Evolutionary conservation across 345 rosid genomes (phyloP), one percentile per base, ranked within the genome.

Genomic region (Raphanus sativus): DNA sequence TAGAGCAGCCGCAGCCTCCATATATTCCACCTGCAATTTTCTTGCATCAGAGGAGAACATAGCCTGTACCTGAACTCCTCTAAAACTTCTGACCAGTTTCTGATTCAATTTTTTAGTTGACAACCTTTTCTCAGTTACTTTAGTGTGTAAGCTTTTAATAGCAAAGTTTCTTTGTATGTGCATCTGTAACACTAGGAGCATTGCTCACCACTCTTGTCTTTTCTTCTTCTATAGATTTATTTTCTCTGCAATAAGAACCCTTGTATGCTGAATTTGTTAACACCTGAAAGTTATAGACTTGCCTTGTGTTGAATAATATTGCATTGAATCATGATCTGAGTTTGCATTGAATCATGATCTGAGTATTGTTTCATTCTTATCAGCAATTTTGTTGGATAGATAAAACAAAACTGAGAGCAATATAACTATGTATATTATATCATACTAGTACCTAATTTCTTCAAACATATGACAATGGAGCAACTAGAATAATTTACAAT

Each of bases 1-100:
- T 33, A 87, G 83, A 83, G 98, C 99, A 62, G 94, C 99, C 6
- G 99, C 98, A 65, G 99, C 98, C 66, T 91, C 98, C 65, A 84
- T 95, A 24, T 95, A 88, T 72, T 91, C 99, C 8, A 95, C 99
- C 4, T 88, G 90, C 87, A 81, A 78, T 79, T 91, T 87, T 75
- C 74, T 91, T 64, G 72, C 67, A 61, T 84, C 97, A 1, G 87
- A 87, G 84, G 93, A 88, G 64, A 87, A 89, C 36, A 87, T 86
- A 33, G 74, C 98, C 11, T 90, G 90, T 55, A 88, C 81, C 81
- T 92, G 87, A 94, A 76, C 13, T 58, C 70, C 29, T 24, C 34
- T 3, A 28, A 34, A 62, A 34, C 60, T 33, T 72, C 73, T 60
- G 42, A 72, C 40, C 32, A 50, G 58, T 11, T 58, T 45, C 77